Evolutionary conservation across 2,329 filamentous ascomycete genomes (phyloP).

Genomic region (Xylogone sp.): DNA sequence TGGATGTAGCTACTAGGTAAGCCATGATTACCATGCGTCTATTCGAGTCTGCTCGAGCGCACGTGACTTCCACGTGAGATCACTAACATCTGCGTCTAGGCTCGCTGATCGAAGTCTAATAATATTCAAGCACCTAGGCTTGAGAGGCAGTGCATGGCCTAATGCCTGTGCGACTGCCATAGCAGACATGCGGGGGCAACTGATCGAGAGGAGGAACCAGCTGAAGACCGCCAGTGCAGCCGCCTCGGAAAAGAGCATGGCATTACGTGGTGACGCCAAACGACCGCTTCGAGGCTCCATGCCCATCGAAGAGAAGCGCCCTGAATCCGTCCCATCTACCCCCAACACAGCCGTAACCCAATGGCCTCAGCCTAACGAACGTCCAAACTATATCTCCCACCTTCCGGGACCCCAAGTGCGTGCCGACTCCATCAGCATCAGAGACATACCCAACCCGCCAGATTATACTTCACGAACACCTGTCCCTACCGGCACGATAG

Average conservation of each 20-base stretch:
- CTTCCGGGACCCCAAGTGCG: too few species aligned
- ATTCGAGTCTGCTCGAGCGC: neutral
- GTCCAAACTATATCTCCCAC: too few species aligned
- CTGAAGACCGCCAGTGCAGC: neutral
- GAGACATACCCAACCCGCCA: too few species aligned
- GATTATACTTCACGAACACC: too few species aligned
- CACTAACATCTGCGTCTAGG: conserved; percentile 16
- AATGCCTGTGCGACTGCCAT: conserved; percentile 35
- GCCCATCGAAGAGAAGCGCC: neutral
- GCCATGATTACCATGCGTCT: conserved; percentile 6
- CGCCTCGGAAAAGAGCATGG: neutral
- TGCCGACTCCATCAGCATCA: too few species aligned
- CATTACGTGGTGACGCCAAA: too few species aligned
- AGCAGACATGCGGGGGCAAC: conserved; percentile 23
- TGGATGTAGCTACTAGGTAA: conserved; percentile 30
- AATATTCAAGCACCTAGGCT: conserved; percentile 29
- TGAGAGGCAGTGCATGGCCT: conserved; percentile 33
- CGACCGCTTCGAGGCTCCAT: neutral
- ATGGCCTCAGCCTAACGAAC: neutral
- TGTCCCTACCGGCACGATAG: too few species aligned
- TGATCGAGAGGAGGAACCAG: neutral
- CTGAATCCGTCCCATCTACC: neutral
- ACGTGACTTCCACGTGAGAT: neutral
- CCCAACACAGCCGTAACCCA: neutral
- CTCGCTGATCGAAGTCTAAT: conserved; percentile 15